Evolutionary conservation across 306 rosid species (phyloP), one percentile per base, ranked within the genome.

Genomic region (Quercus rubra): DNA sequence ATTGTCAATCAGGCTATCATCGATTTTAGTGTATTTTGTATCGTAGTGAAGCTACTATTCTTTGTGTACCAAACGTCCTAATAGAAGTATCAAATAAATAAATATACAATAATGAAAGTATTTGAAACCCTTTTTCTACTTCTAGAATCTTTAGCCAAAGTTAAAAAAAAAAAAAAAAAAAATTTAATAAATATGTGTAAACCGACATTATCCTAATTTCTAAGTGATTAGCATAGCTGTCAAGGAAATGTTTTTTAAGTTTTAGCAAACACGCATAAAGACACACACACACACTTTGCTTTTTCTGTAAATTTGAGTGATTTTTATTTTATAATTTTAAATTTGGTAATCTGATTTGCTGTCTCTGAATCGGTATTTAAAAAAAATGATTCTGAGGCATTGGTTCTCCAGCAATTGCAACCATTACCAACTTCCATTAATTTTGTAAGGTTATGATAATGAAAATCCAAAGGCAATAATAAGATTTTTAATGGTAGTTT

Each of bases 371-470:
- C 61, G 11, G 55, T 27, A 67, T 57, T 21, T 59, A 73, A 73
- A 73, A 82, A 68, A 49, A 49, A 49, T 49, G 17, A 49, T 49
- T 12, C 54, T 68, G 73, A 56, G 74, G 68, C 31, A 67, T 74
- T 41, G 71, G 30, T 55, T 73, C 56, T 73, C 30, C 58, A 35
- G 51, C n/a, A 69, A 17, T 5, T 68, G 80, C 75, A 25, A 74
- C 80, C 76, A 6, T 57, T 75, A 56, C 83, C 31, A 71, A 71
- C 75, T 12, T 64, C 54, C 77, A 12, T 70, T 41, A 41, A 41
- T 11, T 62, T 63, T 66, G 68, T 19, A 23, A 33, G 46, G 28
- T 33, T 55, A 23, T 33, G 55, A 61, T 18, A 62, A 9, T 31
- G 76, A 13, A 64, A 20, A 51, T 57, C 61, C 35, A 30, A 6